A percentile compares a stretch with the other conserved stretches of the same genome.
Conservation (phyloP, 257 asterid genomes). For the Solanum appendiculatum region DNA sequence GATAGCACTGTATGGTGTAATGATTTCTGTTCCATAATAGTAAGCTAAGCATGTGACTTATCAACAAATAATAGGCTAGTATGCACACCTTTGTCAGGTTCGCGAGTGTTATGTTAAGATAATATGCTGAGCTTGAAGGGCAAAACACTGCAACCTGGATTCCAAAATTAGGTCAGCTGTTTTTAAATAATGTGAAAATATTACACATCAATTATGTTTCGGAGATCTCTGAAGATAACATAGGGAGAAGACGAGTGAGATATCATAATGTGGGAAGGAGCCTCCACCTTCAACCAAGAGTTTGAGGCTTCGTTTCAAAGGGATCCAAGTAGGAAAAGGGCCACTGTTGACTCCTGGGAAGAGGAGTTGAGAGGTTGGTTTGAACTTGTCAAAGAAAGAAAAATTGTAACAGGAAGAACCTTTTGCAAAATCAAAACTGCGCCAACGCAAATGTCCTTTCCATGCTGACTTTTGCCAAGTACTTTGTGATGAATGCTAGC, state of each 20-base stretch:
- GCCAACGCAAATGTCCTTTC: slow-evolving; percentile 52
- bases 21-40: background rate
- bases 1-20: background rate
- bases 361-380: background rate
- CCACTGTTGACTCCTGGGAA: background rate
- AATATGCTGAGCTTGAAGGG: slow-evolving; percentile 50
- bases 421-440: slow-evolving; percentile 61
- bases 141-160: slow-evolving; percentile 75
- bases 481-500: slow-evolving; percentile 82
- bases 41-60: background rate
- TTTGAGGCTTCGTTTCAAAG: background rate
- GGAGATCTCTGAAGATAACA: background rate
- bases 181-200: background rate
- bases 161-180: slow-evolving; percentile 10
- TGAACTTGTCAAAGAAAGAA: background rate
- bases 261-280: background rate
- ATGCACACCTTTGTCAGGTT: slow-evolving; percentile 56
- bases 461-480: slow-evolving; percentile 42
- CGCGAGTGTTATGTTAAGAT: slow-evolving; percentile 63
- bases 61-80: background rate
- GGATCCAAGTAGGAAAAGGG: background rate
- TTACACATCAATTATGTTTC: background rate
- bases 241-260: background rate
- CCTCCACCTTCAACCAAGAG: background rate
- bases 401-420: slow-evolving; percentile 29